phyloP scores from a whole-genome alignment of 2,329 filamentous ascomycete species.

The Monilinia fructicola region DNA sequence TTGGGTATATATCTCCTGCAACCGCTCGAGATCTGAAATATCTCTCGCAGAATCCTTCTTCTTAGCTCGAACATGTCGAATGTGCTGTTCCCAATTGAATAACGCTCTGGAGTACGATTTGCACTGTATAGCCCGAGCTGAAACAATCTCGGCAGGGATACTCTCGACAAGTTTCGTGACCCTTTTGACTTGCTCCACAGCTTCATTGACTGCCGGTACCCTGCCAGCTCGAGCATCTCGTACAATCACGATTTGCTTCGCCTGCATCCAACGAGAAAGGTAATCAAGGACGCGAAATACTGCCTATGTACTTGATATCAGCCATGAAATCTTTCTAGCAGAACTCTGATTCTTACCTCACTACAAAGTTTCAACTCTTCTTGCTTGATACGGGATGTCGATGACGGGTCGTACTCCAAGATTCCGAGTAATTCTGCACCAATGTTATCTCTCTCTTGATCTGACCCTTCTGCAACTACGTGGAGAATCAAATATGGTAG shows the following conservation, averaged over 20 bases:
- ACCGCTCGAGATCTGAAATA: conserved; percentile 68
- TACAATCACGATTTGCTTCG: conserved; percentile 46
- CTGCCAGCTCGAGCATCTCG: conserved; percentile 3
- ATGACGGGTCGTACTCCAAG: conserved; percentile 56
- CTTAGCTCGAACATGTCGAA: conserved; percentile 50
- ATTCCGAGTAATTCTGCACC: conserved; percentile 73
- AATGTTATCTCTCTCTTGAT: conserved; percentile 63
- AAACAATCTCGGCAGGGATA: conserved; percentile 71
- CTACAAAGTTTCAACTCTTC: conserved; percentile 83
- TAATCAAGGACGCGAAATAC: conserved; percentile 92
- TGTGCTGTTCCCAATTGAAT: conserved; percentile 93
- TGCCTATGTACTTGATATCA: conserved; percentile 54
- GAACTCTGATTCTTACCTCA: conserved; percentile 58
- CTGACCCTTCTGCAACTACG: conserved; percentile 69
- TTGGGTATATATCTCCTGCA: conserved; percentile 93
- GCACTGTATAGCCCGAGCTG: conserved; percentile 86
- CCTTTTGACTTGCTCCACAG: conserved; percentile 49
- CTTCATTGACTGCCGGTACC: conserved; percentile 43
- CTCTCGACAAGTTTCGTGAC: conserved; percentile 72
- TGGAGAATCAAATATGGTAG: conserved; percentile 86
- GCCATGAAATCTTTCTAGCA: conserved; percentile 25
- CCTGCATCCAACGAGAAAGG: conserved; percentile 83
- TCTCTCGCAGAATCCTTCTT: conserved; percentile 43
- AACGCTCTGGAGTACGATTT: conserved; percentile 88
- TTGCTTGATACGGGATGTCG: conserved; percentile 58